Conservation (phyloP, 805 yeast genomes). For the Ascoidea asiatica region DNA sequence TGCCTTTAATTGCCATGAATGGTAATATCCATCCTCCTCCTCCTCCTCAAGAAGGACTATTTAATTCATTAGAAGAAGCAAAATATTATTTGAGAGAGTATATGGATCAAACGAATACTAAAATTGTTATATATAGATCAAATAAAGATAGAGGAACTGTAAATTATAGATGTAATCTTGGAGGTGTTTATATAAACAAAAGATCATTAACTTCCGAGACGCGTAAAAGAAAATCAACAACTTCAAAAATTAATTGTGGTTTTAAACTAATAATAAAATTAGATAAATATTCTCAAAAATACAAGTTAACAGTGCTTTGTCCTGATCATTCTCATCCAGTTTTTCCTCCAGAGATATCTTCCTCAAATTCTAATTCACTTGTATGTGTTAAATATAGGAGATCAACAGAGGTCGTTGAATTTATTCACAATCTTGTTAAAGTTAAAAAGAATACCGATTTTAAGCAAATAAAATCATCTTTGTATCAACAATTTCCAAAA, state of each 20-base stretch:
- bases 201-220: neutral
- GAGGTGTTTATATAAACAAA: slow-evolving; percentile 1
- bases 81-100: slow-evolving; percentile 4
- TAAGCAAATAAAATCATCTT: neutral
- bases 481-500: slow-evolving; percentile 3
- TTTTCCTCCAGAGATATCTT: neutral
- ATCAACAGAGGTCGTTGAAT: slow-evolving; percentile 2
- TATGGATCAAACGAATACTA: slow-evolving; percentile 4
- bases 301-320: slow-evolving; percentile 5
- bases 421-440: slow-evolving; percentile 2
- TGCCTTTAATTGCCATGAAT: too few species aligned
- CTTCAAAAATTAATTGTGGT: slow-evolving; percentile 2
- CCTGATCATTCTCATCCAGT: slow-evolving; percentile 8
- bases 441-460: neutral
- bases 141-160: slow-evolving; percentile 4
- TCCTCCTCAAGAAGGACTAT: slow-evolving; percentile 5
- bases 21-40: slow-evolving; percentile 5
- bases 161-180: slow-evolving; percentile 5
- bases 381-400: neutral
- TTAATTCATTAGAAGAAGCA: slow-evolving; percentile 5
- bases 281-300: slow-evolving; percentile 1
- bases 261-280: slow-evolving; percentile 5
- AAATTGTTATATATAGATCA: slow-evolving; percentile 5
- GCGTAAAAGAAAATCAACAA: neutral
- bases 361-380: neutral